These are phyloP conservation scores for Aspergillus fructus DNA, from an alignment of 2,329 filamentous ascomycete species.

Conservation along the genomic window DNA sequence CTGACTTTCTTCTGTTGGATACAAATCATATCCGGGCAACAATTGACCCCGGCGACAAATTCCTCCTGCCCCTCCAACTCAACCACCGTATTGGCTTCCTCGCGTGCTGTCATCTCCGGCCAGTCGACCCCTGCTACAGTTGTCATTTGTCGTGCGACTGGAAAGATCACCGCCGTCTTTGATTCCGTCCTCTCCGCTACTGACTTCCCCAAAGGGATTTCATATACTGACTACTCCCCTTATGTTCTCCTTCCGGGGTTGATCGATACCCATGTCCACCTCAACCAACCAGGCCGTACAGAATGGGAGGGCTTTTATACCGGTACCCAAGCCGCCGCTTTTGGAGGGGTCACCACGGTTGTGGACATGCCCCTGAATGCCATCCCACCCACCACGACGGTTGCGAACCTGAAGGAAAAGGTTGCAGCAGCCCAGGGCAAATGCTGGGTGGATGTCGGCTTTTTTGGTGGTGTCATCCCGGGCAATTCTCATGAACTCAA, in stretches of 20 bases:
- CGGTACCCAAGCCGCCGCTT: conserved; percentile 88
- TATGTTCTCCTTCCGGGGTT: conserved; percentile 83
- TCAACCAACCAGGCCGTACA: conserved; percentile 93
- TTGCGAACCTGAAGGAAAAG: conserved; percentile 80
- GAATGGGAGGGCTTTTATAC: conserved; percentile 99
- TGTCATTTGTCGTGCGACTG: conserved; percentile 71
- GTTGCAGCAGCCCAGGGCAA: conserved; percentile 77
- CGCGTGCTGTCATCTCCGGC: conserved; percentile 75
- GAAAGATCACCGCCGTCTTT: conserved; percentile 78
- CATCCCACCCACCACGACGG: conserved; percentile 91
- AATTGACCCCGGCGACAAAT: too few relatives aligned
- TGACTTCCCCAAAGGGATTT: conserved; percentile 69
- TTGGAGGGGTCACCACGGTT: conserved; percentile 93
- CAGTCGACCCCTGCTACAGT: conserved; percentile 80
- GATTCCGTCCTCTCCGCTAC: conserved; percentile 71
- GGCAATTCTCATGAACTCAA: conserved; percentile 80
- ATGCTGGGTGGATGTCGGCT: conserved; percentile 98
- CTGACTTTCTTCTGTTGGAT: too few relatives aligned
- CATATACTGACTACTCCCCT: conserved; percentile 82
- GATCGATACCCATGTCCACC: conserved; percentile 94
- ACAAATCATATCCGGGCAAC: too few relatives aligned
- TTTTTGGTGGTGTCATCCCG: conserved; percentile 92
- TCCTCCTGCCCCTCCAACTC: conserved; percentile 22
- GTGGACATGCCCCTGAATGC: conserved; percentile 98
- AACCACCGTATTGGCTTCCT: conserved; percentile 78